Evolutionary conservation across 257 asterid species (phyloP).

Genomic region (Solanum pimpinellifolium): DNA sequence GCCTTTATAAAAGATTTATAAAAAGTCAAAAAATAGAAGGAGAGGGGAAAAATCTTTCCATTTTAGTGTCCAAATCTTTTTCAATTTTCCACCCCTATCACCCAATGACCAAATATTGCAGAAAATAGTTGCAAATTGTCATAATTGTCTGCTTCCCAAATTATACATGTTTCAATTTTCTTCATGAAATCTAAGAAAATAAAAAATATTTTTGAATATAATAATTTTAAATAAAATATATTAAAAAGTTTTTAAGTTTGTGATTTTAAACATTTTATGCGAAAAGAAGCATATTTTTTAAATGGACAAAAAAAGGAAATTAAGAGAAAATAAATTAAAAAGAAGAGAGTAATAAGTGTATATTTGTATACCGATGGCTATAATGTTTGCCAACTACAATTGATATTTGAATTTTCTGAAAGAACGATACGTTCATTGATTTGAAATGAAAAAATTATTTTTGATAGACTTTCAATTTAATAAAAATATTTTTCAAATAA

Average conservation of each 20-base stretch:
- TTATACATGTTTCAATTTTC: no score
- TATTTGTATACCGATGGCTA: background rate
- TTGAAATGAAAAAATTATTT: no score
- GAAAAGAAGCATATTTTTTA: no score
- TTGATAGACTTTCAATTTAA: no score
- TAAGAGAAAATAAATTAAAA: no score
- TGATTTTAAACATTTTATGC: no score
- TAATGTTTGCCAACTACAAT: background rate
- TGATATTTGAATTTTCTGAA: background rate
- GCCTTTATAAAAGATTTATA: background rate
- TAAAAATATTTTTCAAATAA: no score
- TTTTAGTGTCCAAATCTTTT: background rate
- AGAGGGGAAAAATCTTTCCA: background rate
- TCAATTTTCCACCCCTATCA: background rate
- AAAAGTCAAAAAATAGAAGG: background rate
- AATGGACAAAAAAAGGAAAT: background rate
- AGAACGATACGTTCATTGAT: rapidly evolving
- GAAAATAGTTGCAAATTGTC: background rate
- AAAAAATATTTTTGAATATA: no score
- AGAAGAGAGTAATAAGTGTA: background rate
- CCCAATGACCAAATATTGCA: background rate
- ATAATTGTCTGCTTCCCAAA: background rate
- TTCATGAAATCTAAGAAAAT: no score
- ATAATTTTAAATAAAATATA: no score
- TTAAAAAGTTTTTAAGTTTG: background rate